Base-by-base conservation (phyloP, 2,329 filamentous ascomycete species). In the Colletotrichum sp. region DNA sequence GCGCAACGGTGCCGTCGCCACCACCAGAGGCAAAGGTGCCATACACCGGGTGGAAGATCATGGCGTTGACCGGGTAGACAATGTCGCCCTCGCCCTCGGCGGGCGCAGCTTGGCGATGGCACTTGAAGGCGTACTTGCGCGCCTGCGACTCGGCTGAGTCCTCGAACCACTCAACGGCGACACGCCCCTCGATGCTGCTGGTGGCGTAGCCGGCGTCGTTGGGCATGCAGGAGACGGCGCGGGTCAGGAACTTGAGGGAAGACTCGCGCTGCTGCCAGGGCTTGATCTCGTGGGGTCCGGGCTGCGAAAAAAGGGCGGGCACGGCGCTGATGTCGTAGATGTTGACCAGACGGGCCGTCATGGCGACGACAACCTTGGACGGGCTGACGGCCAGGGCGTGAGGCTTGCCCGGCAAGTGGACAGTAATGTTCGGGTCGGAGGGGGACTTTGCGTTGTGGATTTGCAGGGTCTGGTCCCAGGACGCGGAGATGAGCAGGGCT, bases 101-200 rank as follows among this genome's bases (percentile, higher is more conserved):
- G 3, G 91, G 85, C 12, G 88, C 89, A 2, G 92, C 90, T 84
- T 98, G 95, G 6, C 97, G 92, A 85, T 99, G 97, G 85, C 97
- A 99, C 85, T 99, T 99, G 91, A 99, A 99, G 16, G 97, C 97
- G 84, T 99, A 99, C 85, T 98, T 99, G 79, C 96, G 92, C 52
- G 94, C 94, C 86, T 99, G 96, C 6, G 94, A 96, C 84, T 96
- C 94, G 57, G 92, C 88, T 7, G 93, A 95, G 18, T 97, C 95
- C 82, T 99, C 97, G 83, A 99, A 99, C 95, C 96, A 99, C 85
- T 99, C 97, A 1, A 99, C 97, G 0, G 96, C 96, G 3, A 99
- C 96, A 80, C 97, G 93, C 6, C 97, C 97, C 83, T 99, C 97
- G 81, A 99, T 99, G 81, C 93, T 96, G 74, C 92, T 95, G 2